Conservation (phyloP, 1,139 yeast genomes). For the Kodamaea alishanica region DNA sequence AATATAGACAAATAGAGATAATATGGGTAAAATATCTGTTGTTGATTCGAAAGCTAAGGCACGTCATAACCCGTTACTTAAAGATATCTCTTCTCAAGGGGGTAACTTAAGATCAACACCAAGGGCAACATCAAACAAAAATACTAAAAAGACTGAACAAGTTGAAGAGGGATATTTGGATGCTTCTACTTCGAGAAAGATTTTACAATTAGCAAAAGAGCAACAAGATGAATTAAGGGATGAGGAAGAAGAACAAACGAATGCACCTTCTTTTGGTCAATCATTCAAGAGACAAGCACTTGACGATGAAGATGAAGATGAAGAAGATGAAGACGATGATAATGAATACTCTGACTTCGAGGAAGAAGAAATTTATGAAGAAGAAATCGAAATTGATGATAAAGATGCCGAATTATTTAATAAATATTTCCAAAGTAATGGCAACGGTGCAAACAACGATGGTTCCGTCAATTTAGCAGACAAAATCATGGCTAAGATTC, state of each 20-base stretch:
- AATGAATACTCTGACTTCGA: constrained; percentile 51
- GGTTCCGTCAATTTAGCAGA: constrained; percentile 76
- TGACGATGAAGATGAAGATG: constrained; percentile 38
- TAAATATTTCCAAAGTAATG: constrained; percentile 49
- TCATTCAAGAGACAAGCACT: constrained; percentile 23
- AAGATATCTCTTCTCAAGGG: constrained; percentile 67
- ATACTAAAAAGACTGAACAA: constrained; percentile 30
- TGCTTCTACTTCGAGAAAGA: constrained; percentile 78
- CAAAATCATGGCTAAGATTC: constrained; percentile 83
- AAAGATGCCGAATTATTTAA: constrained; percentile 71
- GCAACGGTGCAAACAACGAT: constrained; percentile 20
- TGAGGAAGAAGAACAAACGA: constrained; percentile 45
- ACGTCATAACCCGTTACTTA: constrained; percentile 74
- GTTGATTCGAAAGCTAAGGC: constrained; percentile 47
- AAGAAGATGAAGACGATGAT: constrained; percentile 26
- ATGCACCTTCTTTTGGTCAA: constrained; percentile 20
- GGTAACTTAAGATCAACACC: constrained; percentile 60
- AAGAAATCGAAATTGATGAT: constrained; percentile 62
- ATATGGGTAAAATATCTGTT: constrained; percentile 64
- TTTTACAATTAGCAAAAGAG: constrained; percentile 80
- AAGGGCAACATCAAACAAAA: constrained; percentile 15
- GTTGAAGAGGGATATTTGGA: constrained; percentile 68
- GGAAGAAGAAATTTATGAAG: constrained; percentile 43
- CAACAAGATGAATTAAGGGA: constrained; percentile 84
- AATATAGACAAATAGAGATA: constrained; percentile 1